Conservation (phyloP, 208 protist species). For the Wallacemonas sp. region DNA sequence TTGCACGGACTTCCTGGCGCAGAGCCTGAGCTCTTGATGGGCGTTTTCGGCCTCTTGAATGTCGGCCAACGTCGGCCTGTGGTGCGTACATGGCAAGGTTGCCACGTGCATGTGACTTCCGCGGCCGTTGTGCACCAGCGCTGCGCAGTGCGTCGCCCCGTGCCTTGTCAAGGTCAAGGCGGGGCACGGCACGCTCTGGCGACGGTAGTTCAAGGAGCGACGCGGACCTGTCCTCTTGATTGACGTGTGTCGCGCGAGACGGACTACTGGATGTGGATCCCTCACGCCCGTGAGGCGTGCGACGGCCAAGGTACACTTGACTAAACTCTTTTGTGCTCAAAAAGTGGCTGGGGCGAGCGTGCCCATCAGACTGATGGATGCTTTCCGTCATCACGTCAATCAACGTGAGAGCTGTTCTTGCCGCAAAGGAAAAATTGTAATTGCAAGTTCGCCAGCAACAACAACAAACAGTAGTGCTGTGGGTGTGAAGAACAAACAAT, state of each 20-base stretch:
- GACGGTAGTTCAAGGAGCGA: conserved; percentile 3
- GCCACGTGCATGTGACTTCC: not conserved
- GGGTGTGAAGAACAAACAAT: no score
- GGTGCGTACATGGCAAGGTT: conserved; percentile 1
- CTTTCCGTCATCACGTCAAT: not conserved
- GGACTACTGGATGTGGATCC: not conserved
- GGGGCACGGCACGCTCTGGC: not conserved
- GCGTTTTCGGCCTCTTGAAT: no score
- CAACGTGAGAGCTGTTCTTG: not conserved
- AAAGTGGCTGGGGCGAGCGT: conserved; percentile 34
- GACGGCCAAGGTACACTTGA: conserved; percentile 38
- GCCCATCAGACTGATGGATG: conserved; percentile 6
- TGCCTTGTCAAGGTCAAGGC: no score
- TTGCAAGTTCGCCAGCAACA: no score
- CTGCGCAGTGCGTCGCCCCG: no score
- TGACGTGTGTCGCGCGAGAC: not conserved
- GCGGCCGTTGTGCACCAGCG: not conserved
- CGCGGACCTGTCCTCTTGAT: not conserved
- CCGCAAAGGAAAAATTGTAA: not conserved
- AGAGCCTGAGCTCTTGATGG: not conserved
- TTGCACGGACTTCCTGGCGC: conserved; percentile 8
- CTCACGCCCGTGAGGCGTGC: not conserved
- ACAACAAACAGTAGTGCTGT: no score
- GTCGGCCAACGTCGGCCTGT: no score
- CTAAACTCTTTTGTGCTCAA: conserved; percentile 50